These are phyloP conservation scores for Agastache rugosa DNA, from an alignment of 257 asterid species.

Conservation along the genomic window DNA sequence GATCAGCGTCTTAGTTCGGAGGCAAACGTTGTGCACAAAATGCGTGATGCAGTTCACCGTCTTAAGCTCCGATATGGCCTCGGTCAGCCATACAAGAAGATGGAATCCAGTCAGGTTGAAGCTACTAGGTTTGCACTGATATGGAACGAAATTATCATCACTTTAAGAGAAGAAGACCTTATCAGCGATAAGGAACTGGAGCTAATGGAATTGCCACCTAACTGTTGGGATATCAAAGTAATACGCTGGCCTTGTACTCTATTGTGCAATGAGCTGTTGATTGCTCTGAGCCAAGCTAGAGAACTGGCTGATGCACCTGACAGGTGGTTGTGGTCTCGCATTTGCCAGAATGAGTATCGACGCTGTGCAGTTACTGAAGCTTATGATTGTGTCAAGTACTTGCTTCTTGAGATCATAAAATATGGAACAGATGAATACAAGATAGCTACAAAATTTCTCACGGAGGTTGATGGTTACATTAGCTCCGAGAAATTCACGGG, in stretches of 20 bases:
- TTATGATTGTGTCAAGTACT: constrained; percentile 75
- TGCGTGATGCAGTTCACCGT: constrained; percentile 78
- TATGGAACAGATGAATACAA: constrained; percentile 71
- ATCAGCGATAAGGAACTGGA: constrained; percentile 79
- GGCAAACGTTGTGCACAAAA: constrained; percentile 63
- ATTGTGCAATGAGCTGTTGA: constrained; percentile 80
- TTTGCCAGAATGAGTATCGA: constrained; percentile 84
- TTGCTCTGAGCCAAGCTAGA: constrained; percentile 76
- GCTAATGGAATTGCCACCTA: constrained; percentile 86
- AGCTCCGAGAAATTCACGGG: constrained; percentile 65
- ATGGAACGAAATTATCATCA: constrained; percentile 89
- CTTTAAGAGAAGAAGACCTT: constrained; percentile 87
- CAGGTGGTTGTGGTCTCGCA: constrained; percentile 72
- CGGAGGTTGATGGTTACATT: constrained; percentile 61
- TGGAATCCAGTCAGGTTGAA: constrained; percentile 91
- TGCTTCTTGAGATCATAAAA: constrained; percentile 74
- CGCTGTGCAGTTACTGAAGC: constrained; percentile 92
- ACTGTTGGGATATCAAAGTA: constrained; percentile 88
- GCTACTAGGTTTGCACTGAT: constrained; percentile 88
- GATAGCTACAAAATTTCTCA: constrained; percentile 63
- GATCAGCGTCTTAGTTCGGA: constrained; percentile 43
- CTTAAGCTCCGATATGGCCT: constrained; percentile 86
- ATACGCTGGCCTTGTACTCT: constrained; percentile 95
- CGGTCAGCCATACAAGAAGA: constrained; percentile 85
- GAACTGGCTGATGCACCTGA: constrained; percentile 69